phyloP scores from a whole-genome alignment of 306 rosid species.

The cucumber (Cucumis sativus) region Cucumber_9930_V3 NC_026657.2:38498001-38498500 shows the following conservation, averaged over 20 bases:
- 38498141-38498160: no score
- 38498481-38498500: slow-evolving; percentile 31
- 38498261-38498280: neutral
- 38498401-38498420: neutral
- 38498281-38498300: neutral
- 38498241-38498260: neutral
- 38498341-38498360: neutral
- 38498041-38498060: no score
- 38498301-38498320: neutral
- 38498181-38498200: no score
- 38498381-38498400: neutral
- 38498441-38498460: slow-evolving; percentile 56
- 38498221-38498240: neutral
- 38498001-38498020: neutral
- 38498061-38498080: no score
- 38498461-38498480: slow-evolving; percentile 36
- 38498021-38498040: no score
- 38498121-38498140: no score
- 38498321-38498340: neutral
- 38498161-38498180: no score
- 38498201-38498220: no score
- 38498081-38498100: no score
- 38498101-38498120: no score
- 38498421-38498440: slow-evolving; percentile 1
- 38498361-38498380: neutral